phyloP scores from a whole-genome alignment of 1,139 yeast genomes.

The Petasospora rhodanensis region DNA sequence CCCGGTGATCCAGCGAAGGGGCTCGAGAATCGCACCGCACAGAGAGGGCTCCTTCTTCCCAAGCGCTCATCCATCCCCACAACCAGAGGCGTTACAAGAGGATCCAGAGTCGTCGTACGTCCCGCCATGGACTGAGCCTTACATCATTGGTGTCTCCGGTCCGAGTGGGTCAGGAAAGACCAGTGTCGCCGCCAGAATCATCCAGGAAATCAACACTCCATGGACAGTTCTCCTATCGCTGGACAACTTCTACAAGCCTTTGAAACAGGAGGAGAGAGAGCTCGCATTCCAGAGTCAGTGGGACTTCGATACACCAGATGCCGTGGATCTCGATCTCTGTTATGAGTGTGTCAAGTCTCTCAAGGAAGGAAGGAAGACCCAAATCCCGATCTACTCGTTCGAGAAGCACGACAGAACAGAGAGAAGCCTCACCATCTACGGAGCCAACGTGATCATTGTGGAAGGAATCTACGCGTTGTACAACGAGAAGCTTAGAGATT shows the following conservation, averaged over 20 bases:
- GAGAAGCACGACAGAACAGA: conserved; percentile 66
- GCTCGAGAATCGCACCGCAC: no score
- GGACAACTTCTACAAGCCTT: conserved; percentile 85
- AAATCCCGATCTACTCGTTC: conserved; percentile 86
- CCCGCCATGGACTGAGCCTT: conserved; percentile 97
- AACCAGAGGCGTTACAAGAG: no score
- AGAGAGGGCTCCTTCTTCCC: no score
- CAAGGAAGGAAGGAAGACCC: conserved; percentile 58
- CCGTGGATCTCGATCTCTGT: conserved; percentile 73
- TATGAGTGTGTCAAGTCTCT: conserved; percentile 58
- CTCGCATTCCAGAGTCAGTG: conserved; percentile 65
- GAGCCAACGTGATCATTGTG: conserved; percentile 87
- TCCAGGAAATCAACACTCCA: conserved; percentile 78
- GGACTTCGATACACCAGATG: conserved; percentile 84
- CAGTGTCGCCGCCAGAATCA: conserved; percentile 80
- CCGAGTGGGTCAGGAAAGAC: conserved; percentile 95
- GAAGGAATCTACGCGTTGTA: conserved; percentile 89
- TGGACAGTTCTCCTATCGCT: conserved; percentile 92
- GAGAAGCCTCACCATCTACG: conserved; percentile 73
- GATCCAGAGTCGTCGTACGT: no score
- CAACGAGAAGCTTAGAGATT: conserved; percentile 59
- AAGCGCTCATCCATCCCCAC: no score
- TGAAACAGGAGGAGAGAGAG: conserved; percentile 54
- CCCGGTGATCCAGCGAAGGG: no score
- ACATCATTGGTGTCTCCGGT: conserved; percentile 92